Base-by-base conservation (phyloP, 2,329 filamentous ascomycete genomes). In the Calycina herbarum region DNA sequence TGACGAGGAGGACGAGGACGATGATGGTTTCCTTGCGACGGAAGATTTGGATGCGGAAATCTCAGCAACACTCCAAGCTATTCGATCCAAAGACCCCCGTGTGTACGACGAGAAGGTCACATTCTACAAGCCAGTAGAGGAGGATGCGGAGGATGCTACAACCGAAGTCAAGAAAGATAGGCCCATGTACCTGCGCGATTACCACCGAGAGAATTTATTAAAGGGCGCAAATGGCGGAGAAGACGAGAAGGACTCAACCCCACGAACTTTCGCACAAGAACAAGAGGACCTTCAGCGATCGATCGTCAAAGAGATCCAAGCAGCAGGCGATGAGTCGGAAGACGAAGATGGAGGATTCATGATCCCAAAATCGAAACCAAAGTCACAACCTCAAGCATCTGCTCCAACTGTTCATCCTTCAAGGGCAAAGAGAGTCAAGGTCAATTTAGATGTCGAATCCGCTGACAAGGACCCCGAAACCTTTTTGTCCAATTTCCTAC, bases 401-500 rank as follows among this genome's bases (percentile, higher is more conserved):
- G 81, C 78, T 17, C 75, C 82, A 63, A 82, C 84, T 48, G 75
- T 88, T 5, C 86, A 89, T 73, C 85, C 86, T 3, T 86, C 85
- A 5, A 80, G 86, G 68, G 80, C 77, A 20, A 75, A 82, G 56
- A 77, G 82, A 65, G 78, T 84, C 65, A 82, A 83, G 69, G 77
- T 83, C 60, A 82, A 92, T 64, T 73, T 85, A 13, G 90, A 95
- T 72, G 81, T 97, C 56, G 83, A 87, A 59, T 85, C 86, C 66
- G 93, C 95, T 45, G 91, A 97, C 73, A 91, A 92, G 77, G 89
- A 99, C 75, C 95, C 94, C 0, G 94, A 98, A 75, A 90, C 86
- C 0, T 99, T 93, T 77, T 81, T 99, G n/a, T 94, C 92, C 63
- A 97, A 97, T 77, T 99, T 97, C 80, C 87, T 99, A 85, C 86